Conservation (phyloP, 305 asterid genomes). For the Ilex paraguariensis region DNA sequence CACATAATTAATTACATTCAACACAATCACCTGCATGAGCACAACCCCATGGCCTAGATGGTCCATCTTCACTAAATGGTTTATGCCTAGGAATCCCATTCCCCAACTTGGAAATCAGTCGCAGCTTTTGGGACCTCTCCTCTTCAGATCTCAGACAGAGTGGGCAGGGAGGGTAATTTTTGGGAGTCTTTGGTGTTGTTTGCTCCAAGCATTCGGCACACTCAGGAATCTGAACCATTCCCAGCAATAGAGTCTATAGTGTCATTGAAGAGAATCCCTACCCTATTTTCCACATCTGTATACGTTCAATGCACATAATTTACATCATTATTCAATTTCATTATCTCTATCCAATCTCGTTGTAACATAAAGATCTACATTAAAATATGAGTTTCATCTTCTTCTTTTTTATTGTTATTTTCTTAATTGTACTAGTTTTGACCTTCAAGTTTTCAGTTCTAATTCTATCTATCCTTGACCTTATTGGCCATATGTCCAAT, state of each 20-base stretch:
- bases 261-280: too few species aligned
- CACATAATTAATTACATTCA: constrained; percentile 12
- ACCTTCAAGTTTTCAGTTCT: too few species aligned
- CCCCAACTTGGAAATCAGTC: constrained; percentile 51
- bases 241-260: constrained; percentile 54
- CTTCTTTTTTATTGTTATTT: too few species aligned
- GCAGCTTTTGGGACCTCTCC: constrained; percentile 36
- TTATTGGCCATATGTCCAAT: too few species aligned
- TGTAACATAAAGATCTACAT: too few species aligned
- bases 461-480: too few species aligned
- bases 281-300: too few species aligned
- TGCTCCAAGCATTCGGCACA: constrained; percentile 96
- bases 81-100: constrained; percentile 56
- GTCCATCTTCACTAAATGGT: constrained; percentile 61
- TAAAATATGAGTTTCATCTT: too few species aligned
- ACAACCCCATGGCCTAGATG: constrained; percentile 78
- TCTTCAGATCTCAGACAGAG: constrained; percentile 63
- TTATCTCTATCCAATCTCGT: too few species aligned
- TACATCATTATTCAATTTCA: too few species aligned
- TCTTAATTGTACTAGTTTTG: too few species aligned
- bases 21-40: constrained; percentile 85
- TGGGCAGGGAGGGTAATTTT: constrained; percentile 88
- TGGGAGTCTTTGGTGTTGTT: constrained; percentile 73
- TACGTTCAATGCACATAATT: too few species aligned
- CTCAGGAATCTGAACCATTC: constrained; percentile 42